Percentiles rank a stretch among this genome's conserved stretches.
phyloP scores from a whole-genome alignment of 2,329 filamentous ascomycete genomes.

The Fusarium newnesense region DNA sequence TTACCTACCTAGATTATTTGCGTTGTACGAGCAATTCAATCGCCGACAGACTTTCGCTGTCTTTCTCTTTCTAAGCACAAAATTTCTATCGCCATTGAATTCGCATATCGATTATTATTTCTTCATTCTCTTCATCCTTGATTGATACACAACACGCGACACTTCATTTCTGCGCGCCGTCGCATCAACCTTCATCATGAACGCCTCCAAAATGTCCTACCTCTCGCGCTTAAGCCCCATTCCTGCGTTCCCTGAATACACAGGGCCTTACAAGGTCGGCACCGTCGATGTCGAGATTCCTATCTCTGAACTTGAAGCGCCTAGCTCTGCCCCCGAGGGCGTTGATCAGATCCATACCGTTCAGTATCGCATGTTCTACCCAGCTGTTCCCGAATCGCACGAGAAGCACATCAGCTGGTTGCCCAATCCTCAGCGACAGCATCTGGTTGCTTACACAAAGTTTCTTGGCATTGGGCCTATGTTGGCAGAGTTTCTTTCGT shows the following conservation, averaged over 20 bases:
- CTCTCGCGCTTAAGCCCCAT: conserved; percentile 72
- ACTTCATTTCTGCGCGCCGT: neutral
- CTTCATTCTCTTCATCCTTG: neutral
- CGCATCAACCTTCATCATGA: conserved; percentile 24
- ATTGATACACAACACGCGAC: neutral
- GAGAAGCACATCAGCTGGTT: conserved; percentile 78
- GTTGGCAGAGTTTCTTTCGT: conserved; percentile 70
- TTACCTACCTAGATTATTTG: neutral
- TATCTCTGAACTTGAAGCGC: conserved; percentile 65
- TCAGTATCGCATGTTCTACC: conserved; percentile 86
- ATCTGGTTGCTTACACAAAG: conserved; percentile 78
- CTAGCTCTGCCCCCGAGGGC: conserved; percentile 63
- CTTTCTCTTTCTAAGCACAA: neutral
- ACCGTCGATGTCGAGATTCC: conserved; percentile 84
- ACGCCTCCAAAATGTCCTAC: conserved; percentile 55
- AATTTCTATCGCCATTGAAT: neutral
- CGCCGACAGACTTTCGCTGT: neutral
- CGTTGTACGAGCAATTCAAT: conserved; percentile 1
- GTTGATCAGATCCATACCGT: conserved; percentile 74
- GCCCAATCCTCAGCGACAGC: conserved; percentile 78
- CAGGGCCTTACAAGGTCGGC: conserved; percentile 75
- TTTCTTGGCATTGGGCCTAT: conserved; percentile 75
- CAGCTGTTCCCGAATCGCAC: conserved; percentile 64
- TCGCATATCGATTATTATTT: neutral
- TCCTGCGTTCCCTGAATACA: conserved; percentile 78